Base-by-base conservation (phyloP, 2,329 filamentous ascomycete species). In the Pseudodiploospora longispora region DNA sequence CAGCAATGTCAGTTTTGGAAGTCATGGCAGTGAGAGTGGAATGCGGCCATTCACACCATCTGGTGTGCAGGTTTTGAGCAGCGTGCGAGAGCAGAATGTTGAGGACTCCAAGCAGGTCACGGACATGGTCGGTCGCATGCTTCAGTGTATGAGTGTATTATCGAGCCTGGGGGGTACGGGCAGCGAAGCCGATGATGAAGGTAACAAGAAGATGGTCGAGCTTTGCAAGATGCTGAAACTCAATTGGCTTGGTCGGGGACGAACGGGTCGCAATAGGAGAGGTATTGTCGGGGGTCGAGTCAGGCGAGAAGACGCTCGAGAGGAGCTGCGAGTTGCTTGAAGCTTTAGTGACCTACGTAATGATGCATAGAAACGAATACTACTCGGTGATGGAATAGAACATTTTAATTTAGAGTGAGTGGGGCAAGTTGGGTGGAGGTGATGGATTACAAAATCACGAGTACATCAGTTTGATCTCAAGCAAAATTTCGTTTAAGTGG, bases 61-160 rank as follows among this genome's bases (percentile, higher is more conserved):
- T 40, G 60, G 57, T 46, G 50, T 62, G 38, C 59, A 64, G 38
- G 58, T 59, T 4, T 58, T 69, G 27, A 64, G 61, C 43, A 70
- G 67, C 48, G 60, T 74, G 40, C 71, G 73, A 44, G 74, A 81
- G 56, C 75, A 79, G 55, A 80, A 80, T 57, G 68, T 79, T 10
- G 78, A 83, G 60, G 78, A 85, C 56, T 83, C 80, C 40, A 78
- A 87, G 59, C 81, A 93, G 58, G 81, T 97, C 43, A 95, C 93
- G 1, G 90, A 97, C 54, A 95, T 91, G 54, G 90, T 96, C 1
- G 93, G 89, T 0, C 75, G 91, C 41, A 95, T 98, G 87, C 71
- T 98, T 50, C 93, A 98, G 68, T 98, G 93, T 63, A 84, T 97
- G 64, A 91, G 85, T 60, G 89, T 98, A 6, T 72, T 98, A 27